Evolutionary conservation across 1,284 basidiomycete species (phyloP).

Genomic region (Leccinum subfulvum): DNA sequence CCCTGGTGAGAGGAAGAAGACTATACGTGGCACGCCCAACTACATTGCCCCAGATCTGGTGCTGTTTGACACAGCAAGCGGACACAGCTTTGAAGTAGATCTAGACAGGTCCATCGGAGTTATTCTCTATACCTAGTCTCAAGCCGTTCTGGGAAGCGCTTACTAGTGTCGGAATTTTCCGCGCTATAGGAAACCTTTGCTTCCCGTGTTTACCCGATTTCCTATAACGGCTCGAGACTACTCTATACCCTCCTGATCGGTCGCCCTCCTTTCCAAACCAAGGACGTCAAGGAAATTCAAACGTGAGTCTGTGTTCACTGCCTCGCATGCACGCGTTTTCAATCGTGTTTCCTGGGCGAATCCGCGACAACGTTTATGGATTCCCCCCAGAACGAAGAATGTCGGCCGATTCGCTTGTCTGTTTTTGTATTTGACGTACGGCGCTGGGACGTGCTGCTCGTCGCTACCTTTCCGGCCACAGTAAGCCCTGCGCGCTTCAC

Average conservation of each 20-base stretch:
- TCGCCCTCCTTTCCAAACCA: slow-evolving; percentile 95
- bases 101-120: slow-evolving; percentile 97
- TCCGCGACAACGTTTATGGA: slow-evolving; percentile 91
- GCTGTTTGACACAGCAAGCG: slow-evolving; percentile 91
- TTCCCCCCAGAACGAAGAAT: slow-evolving; percentile 81
- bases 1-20: slow-evolving; percentile 96
- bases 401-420: slow-evolving; percentile 57
- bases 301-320: slow-evolving; percentile 49
- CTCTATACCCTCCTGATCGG: slow-evolving; percentile 93
- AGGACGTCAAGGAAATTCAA: slow-evolving; percentile 94
- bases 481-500: too few relatives aligned
- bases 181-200: too few relatives aligned
- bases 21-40: slow-evolving; percentile 97
- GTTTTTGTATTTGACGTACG: too few relatives aligned
- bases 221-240: too few relatives aligned
- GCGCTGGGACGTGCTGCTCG: too few relatives aligned
- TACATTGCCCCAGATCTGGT: slow-evolving; percentile 76
- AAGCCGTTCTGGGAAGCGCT: too few relatives aligned
- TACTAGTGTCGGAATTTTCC: too few relatives aligned
- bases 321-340: slow-evolving; percentile 5
- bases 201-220: too few relatives aligned
- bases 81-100: slow-evolving; percentile 88
- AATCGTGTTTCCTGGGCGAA: slow-evolving; percentile 58
- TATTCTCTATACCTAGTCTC: slow-evolving; percentile 32
- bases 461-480: too few relatives aligned